Evolutionary conservation across 139 green algal species (phyloP).

Genomic region (Picochlorum sp.): DNA sequence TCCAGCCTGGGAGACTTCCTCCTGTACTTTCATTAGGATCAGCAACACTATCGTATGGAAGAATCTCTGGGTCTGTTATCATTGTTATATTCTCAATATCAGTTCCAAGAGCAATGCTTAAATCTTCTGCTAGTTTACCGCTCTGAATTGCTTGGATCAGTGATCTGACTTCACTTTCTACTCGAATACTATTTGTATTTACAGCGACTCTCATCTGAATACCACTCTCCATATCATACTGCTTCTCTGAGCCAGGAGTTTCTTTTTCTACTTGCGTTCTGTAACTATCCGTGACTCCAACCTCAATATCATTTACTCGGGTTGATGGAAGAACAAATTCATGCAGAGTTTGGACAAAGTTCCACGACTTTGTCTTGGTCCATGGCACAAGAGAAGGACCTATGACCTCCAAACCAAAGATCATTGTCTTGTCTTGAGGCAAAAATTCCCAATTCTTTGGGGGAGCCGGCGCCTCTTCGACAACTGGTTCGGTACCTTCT

Average conservation of each 20-base stretch:
- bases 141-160: slow-evolving; percentile 1
- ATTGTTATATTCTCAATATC: slow-evolving; percentile 8
- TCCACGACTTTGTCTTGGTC: slow-evolving; percentile 12
- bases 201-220: slow-evolving; percentile 5
- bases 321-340: slow-evolving; percentile 3
- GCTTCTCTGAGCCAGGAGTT: not conserved
- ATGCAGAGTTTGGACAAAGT: not conserved
- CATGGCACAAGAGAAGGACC: slow-evolving; percentile 6
- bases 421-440: slow-evolving; percentile 8
- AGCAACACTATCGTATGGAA: not conserved
- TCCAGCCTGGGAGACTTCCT: slow-evolving; percentile 5
- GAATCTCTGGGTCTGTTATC: not conserved
- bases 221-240: not conserved
- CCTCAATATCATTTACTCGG: slow-evolving; percentile 8
- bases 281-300: slow-evolving; percentile 1
- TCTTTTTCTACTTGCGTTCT: not conserved
- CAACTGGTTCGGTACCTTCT: not conserved
- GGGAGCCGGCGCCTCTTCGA: slow-evolving; percentile 1
- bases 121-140: slow-evolving; percentile 6
- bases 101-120: slow-evolving; percentile 6
- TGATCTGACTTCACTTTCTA: slow-evolving; percentile 11
- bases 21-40: not conserved
- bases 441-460: slow-evolving; percentile 5
- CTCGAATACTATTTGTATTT: slow-evolving; percentile 10
- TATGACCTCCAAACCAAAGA: slow-evolving; percentile 6